Base-by-base conservation (phyloP, 2,329 filamentous ascomycete genomes). In the Exophiala alcalophila region DNA sequence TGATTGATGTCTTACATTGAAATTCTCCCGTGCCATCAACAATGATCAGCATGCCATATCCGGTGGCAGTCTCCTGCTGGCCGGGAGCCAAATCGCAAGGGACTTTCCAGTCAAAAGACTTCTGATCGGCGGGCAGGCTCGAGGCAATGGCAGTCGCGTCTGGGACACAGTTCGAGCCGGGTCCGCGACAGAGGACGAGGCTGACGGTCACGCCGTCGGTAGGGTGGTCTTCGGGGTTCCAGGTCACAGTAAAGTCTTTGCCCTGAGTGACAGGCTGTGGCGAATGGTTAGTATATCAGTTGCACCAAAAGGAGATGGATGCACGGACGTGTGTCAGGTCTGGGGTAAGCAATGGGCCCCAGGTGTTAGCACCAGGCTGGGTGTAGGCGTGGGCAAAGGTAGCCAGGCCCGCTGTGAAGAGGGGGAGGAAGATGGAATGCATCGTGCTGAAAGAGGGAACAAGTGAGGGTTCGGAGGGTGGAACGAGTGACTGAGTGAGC, bases 381-480 rank as follows among this genome's bases (percentile, higher is more conserved):
- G 54, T 57, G 36, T 42, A 57, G 12, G 68, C 90, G 45, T 89
- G 80, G 14, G 97, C 77, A 1, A 82, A 68, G 9, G 80, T 78
- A 24, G 79, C 80, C 55, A 83, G 80, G 16, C 79, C 80, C n/a
- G 79, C 78, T n/a, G 78, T 79, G 15, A 72, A 74, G 54, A 72
- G 75, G 27, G 78, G 15, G 31, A 31, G 14, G 20, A 46, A 7
- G 21, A 44, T 4, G 10, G 49, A 49, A 34, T 37, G 42, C 49
- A 52, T 52, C 4, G 49, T 44, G 21, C 14, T 30, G 19, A 21
- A 9, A 20, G 8, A 15, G n/a, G n/a, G n/a, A n/a, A n/a, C n/a
- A n/a, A n/a, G n/a, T n/a, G n/a, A n/a, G 12, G 8, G 10, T 26
- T 39, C 31, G 35, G 44, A 30, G 26, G 45, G 43, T 50, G 43